Evolutionary conservation across 306 rosid species (phyloP).

Genomic region (Citrullus amarus): DNA sequence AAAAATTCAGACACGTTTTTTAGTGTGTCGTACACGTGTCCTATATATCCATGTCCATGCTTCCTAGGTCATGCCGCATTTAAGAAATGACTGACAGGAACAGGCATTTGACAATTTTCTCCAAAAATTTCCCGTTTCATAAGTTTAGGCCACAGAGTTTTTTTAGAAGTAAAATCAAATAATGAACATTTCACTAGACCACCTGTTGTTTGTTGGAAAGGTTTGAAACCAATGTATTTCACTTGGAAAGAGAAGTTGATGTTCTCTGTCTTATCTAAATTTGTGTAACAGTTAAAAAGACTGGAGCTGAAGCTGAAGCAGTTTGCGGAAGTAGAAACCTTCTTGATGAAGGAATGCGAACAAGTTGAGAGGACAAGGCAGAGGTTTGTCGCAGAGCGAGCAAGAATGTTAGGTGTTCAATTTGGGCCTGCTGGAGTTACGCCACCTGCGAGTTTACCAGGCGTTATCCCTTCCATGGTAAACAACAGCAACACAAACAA

Average conservation of each 20-base stretch:
- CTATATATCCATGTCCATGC: no score
- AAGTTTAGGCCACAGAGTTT: background rate
- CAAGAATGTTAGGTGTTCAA: conserved; percentile 53
- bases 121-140: background rate
- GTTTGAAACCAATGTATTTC: background rate
- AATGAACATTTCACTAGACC: background rate
- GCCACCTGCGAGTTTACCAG: conserved; percentile 35
- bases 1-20: no score
- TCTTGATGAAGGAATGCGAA: conserved; percentile 92
- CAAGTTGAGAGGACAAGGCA: conserved; percentile 86
- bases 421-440: conserved; percentile 56
- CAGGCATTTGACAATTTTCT: background rate
- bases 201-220: conserved; percentile 2
- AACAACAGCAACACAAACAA: conserved; percentile 47
- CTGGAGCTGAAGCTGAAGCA: conserved; percentile 96
- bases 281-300: conserved; percentile 71
- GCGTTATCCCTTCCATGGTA: conserved; percentile 58
- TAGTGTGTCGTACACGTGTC: no score
- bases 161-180: background rate
- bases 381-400: conserved; percentile 69
- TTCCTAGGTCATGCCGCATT: background rate
- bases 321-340: conserved; percentile 95
- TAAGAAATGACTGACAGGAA: background rate
- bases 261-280: conserved; percentile 1
- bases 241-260: background rate